Base-by-base conservation (phyloP, 441 rosid genomes). In the Croton setiger region DNA sequence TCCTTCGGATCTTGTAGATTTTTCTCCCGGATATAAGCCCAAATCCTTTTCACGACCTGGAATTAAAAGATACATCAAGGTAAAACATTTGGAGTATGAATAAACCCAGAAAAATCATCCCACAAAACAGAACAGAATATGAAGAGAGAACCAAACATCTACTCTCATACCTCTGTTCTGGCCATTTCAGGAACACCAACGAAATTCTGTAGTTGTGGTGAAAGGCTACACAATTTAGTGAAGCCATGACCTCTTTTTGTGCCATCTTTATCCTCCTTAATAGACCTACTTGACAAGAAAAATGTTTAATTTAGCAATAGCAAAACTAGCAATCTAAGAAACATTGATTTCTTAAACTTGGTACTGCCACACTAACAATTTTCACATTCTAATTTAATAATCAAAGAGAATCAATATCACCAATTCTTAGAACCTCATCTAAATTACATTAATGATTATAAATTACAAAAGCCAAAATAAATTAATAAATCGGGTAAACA, bases 211-310 rank as follows among this genome's bases (percentile, higher is more conserved):
- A 87, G 92, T 66, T 81, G 80, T 35, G 90, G 90, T 63, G 97
- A 89, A 72, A 91, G 96, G 71, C 89, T 81, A 69, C 87, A 89
- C 73, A 85, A 43, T 79, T 86, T 89, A 69, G 82, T 72, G 74
- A 89, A 88, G 41, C 97, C 97, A 60, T 89, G 86, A 9, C 89
- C 78, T 71, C 82, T 83, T 83, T 80, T 91, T 85, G 86, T 89
- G 27, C 77, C 81, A 18, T 73, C 79, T 59, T 80, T 80, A 47
- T 74, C 80, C 41, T 75, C 84, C 81, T 86, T 81, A n/a, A 76
- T 70, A 63, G 82, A 79, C 85, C 95, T 87, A 74, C 59, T 74
- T 20, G 66, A 76, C 57, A 54, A 60, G 11, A 75, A 45, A 61
- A 67, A 60, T 1, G 14, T 48, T 72, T 39, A 37, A 58, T 69